Evolutionary conservation across 495 filamentous ascomycete species (phyloP).

Genomic region (Penicillium antarcticum): DNA sequence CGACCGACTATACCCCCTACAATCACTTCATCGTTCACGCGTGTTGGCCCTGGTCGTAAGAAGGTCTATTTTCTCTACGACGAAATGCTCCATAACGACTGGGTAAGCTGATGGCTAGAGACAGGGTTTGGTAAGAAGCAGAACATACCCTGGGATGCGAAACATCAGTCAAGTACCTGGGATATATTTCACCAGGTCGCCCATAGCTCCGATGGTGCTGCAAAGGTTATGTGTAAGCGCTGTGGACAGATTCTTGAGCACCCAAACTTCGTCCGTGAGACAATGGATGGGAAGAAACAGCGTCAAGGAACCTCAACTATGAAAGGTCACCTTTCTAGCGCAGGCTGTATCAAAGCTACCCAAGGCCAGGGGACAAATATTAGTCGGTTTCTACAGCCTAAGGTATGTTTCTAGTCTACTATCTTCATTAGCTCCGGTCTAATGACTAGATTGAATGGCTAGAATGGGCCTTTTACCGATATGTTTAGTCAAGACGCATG

Average conservation of each 20-base stretch:
- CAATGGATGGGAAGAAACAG: background rate
- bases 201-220: background rate
- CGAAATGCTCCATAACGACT: slow-evolving; percentile 6
- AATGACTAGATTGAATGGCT: background rate
- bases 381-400: slow-evolving; percentile 3
- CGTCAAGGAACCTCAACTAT: background rate
- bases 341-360: background rate
- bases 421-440: background rate
- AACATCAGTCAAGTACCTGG: background rate
- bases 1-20: background rate
- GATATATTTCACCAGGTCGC: slow-evolving; percentile 4
- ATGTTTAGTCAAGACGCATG: background rate
- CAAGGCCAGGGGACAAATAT: background rate
- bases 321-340: background rate
- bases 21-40: background rate
- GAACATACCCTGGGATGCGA: background rate
- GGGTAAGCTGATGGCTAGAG: slow-evolving; percentile 7
- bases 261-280: background rate
- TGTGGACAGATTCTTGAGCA: slow-evolving; percentile 2
- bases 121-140: slow-evolving; percentile 5
- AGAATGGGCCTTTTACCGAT: background rate
- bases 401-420: background rate
- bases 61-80: slow-evolving; percentile 5
- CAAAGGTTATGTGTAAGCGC: slow-evolving; percentile 6
- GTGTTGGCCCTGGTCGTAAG: background rate